Base-by-base conservation (phyloP, 2,329 filamentous ascomycete species). In the Botryotinia narcissicola region DNA sequence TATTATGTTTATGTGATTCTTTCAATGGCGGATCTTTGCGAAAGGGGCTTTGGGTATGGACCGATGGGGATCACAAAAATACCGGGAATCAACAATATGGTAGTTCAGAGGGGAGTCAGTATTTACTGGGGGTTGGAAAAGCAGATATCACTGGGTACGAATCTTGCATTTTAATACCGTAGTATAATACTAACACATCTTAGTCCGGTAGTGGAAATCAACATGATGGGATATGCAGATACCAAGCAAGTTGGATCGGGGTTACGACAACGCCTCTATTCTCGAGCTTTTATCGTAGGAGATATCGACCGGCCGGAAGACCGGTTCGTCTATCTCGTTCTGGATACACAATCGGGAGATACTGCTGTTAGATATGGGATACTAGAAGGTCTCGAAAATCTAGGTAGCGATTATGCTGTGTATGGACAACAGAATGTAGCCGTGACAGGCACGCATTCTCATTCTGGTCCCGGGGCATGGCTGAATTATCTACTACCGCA, bases 401-500 rank as follows among this genome's bases (percentile, higher is more conserved):
- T 97, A 12, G 95, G 95, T 0, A 82, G 85, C 25, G 90, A 92
- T 4, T 97, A 95, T 81, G 85, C 88, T 1, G 83, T 91, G 42
- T 98, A 98, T 82, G 89, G 87, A 64, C 88, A 92, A 78, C 87
- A 92, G 78, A 98, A 97, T 80, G 84, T 98, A 51, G 95, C 95
- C 48, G 88, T 98, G 35, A 97, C 94, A 0, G 95, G 95, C 71
- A 98, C 95, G 0, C 95, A 98, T 82, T 96, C 93, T 40, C 95
- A 98, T 83, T 91, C 94, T 37, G 95, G 95, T 0, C 95, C 95
- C 0, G 95, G 93, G 3, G 95, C 92, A 9, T 98, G 94, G 94
- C 86, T 97, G 81, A 98, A 98, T 83, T 98, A 98, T 80, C 87
- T 98, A 16, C 86, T 98, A 9, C 95, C 95, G 12, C 95, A 98